Evolutionary conservation across 371 early-diverging fungal species (phyloP).

Genomic region (Smittium mucronatum): DNA sequence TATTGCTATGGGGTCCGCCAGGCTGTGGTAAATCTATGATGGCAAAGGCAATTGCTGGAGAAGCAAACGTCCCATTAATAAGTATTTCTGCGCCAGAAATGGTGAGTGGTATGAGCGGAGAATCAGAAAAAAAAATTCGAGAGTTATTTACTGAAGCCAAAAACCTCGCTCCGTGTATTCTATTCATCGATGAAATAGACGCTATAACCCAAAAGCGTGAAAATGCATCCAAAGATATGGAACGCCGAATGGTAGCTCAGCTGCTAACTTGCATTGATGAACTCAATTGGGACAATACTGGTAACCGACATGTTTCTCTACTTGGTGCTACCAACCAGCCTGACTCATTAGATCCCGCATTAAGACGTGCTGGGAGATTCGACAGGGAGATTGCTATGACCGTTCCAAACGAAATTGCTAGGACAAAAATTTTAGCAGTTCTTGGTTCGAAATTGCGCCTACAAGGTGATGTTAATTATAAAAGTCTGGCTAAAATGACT

Average conservation of each 20-base stretch:
- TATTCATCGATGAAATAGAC: constrained; percentile 99
- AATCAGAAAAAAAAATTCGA: constrained; percentile 97
- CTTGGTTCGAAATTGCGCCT: constrained; percentile 78
- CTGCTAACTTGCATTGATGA: constrained; percentile 97
- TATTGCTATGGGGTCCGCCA: constrained; percentile 97
- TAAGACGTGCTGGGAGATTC: constrained; percentile 96
- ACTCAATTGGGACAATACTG: constrained; percentile 70
- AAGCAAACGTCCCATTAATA: constrained; percentile 86
- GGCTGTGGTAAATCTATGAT: constrained; percentile 99
- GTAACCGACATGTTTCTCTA: constrained; percentile 86
- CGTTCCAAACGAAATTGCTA: constrained; percentile 90
- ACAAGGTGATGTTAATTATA: constrained; percentile 77
- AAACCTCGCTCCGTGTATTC: constrained; percentile 80
- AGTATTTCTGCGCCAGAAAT: constrained; percentile 98
- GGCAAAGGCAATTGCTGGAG: constrained; percentile 97
- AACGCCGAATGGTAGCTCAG: constrained; percentile 97
- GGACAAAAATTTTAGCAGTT: constrained; percentile 85
- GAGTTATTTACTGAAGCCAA: constrained; percentile 95
- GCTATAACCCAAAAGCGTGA: constrained; percentile 99
- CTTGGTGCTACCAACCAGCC: constrained; percentile 99
- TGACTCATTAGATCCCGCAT: constrained; percentile 93
- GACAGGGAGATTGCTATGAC: constrained; percentile 96
- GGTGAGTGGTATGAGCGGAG: constrained; percentile 98
- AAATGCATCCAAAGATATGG: constrained; percentile 97
- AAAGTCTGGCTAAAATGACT: constrained; percentile 78